Base-by-base conservation (phyloP, 176 grass and related monocot species). In the Metroxylon sagu region DNA sequence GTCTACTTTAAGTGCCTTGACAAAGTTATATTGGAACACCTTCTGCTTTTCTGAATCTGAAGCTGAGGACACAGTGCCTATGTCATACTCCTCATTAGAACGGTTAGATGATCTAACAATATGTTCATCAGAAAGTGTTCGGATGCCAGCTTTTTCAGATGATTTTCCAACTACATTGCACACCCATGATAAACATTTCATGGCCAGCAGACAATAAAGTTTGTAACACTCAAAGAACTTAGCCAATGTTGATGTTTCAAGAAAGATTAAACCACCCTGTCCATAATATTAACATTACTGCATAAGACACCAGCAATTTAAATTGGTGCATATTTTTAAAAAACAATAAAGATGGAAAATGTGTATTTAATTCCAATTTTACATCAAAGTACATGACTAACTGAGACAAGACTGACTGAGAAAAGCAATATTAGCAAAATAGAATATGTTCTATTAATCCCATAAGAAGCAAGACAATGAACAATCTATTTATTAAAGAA, bases 241-340 rank as follows among this genome's bases (percentile, higher is more conserved):
- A 66, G 88, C 76, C 71, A 93, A 48, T 59, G 84, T 65, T 64
- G 79, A 57, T 66, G 83, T 84, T 87, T 93, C 88, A 65, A 87
- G 61, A 81, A 87, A 87, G 62, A 93, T 83, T 54, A 87, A 81
- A 43, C 88, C 88, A 71, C 83, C 88, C 88, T 87, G 83, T 49
- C 52, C 77, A 89, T 49, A 43, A 56, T 72, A 57, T 73, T 69
- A 73, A 60, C 54, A 27, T 58, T 62, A 30, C 43, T 25, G 15
- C 14, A 29, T 62, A 62, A 78, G 30, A 65, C 8, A 52, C 56
- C 53, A 54, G 52, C 27, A 69, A 50, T 48, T 43, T 43, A 12
- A 43, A 43, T 43, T 2, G 2, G 8, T 43, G 35, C 3, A 43
- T 43, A 2, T 43, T 43, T 43, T 43, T 10, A 43, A 10, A 43